Conservation (phyloP, 2,329 filamentous ascomycete species). For the Colletotrichum theobromicola region DNA sequence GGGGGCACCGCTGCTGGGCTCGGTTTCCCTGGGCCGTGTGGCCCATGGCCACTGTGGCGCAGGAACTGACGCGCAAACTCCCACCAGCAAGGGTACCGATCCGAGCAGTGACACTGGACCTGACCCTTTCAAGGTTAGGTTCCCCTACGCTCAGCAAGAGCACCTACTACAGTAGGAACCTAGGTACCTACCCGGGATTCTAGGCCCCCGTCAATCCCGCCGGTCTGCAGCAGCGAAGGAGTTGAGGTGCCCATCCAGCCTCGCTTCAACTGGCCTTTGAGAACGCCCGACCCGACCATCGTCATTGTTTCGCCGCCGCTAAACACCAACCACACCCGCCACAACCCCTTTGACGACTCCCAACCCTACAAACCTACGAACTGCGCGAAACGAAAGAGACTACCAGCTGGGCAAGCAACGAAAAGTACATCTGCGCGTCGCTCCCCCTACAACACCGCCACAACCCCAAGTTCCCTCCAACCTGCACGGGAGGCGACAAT, state of each 20-base stretch:
- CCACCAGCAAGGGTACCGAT: not conserved
- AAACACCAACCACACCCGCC: not conserved
- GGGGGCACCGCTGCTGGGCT: not conserved
- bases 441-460: not conserved
- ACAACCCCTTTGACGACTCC: not conserved
- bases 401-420: not conserved
- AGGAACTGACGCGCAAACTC: slow-evolving; percentile 15
- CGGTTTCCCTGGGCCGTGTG: not conserved
- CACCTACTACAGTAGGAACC: not conserved
- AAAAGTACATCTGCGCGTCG: not conserved
- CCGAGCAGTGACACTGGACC: not conserved
- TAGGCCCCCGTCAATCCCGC: not conserved
- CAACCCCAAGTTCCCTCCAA: not conserved
- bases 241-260: not conserved
- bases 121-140: not conserved
- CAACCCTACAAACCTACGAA: not conserved
- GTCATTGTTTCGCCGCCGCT: slow-evolving; percentile 20
- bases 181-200: not conserved
- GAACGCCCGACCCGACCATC: slow-evolving; percentile 1
- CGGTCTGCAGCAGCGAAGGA: not conserved
- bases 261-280: not conserved
- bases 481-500: not conserved
- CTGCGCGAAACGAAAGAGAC: not conserved
- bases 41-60: slow-evolving; percentile 6
- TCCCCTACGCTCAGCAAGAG: not conserved